Evolutionary conservation across 2,329 filamentous ascomycete genomes (phyloP).

Genomic region (Zasmidium angulare): DNA sequence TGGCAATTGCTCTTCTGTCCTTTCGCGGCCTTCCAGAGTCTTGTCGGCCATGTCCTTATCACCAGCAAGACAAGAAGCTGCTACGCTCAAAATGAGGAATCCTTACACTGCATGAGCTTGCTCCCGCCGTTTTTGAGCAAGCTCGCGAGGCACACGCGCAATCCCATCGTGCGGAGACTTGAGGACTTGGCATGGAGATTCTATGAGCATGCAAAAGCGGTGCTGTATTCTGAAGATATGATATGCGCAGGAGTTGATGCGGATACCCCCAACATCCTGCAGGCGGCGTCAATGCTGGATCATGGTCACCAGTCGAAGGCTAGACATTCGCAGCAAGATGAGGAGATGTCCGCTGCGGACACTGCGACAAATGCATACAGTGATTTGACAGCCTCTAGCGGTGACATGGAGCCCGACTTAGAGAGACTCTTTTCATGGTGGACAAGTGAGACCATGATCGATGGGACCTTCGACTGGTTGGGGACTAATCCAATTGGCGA

Average conservation of each 20-base stretch:
- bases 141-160: background rate
- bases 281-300: background rate
- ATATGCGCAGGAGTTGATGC: background rate
- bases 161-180: background rate
- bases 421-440: background rate
- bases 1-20: conserved; percentile 27
- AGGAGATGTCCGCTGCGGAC: background rate
- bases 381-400: no score
- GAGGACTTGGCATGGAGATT: background rate
- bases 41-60: conserved; percentile 23
- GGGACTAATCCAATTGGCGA: background rate
- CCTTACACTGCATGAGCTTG: background rate
- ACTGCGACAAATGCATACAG: background rate
- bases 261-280: no score
- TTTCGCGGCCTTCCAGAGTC: conserved; percentile 24
- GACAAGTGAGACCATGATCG: background rate
- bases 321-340: no score
- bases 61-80: background rate
- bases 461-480: background rate
- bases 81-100: background rate
- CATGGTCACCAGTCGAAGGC: background rate
- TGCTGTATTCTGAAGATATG: background rate
- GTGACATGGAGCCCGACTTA: background rate
- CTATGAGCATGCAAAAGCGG: background rate
- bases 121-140: background rate